Evolutionary conservation across 2,329 filamentous ascomycete species (phyloP), one percentile per base, ranked within the genome.

Genomic region (Fusarium subtropicale): DNA sequence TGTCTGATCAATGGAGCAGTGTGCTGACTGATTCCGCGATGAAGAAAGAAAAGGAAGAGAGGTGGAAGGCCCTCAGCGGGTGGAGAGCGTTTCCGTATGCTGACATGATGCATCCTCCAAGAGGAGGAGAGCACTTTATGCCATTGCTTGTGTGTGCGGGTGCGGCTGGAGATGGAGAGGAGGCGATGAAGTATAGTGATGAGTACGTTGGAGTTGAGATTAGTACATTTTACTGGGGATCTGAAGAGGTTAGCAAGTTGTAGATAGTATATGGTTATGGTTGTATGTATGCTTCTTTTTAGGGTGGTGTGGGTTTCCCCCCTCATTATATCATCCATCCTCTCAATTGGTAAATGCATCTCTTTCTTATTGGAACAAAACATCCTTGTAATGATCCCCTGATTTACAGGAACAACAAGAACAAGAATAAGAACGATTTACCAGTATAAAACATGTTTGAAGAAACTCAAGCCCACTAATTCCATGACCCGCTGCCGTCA

Each of bases 81-180:
- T 89, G 86, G 86, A 79, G 86, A 56, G 72, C 73, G 5, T 79
- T 87, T 67, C 82, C 84, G 0, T 74, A 80, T 33, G 81, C 83
- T 1, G 83, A 85, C 64, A 79, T 82, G 15, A 86, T 87, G 81
- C 87, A 89, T 73, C 87, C 87, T 4, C 76, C 77, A 2, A 74
- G 79, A 12, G 85, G 83, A 1, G 86, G 84, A 0, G 87, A 89
- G 76, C 87, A 89, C 68, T 88, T 89, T 56, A 76, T 89, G 81
- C 87, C 87, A 60, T 74, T 89, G 76, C 74, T 88, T 46, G 87
- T 89, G 33, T 86, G 84, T 69, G 85, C 85, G 5, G 86, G 84
- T 1, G 83, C 82, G 0, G 86, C 83, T 1, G 81, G 76, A 15
- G 82, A 83, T 22, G 77, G 74, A 1, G 84, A 82, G 50, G 75